These are phyloP conservation scores for Epichloe hybrida DNA, from an alignment of 2,329 filamentous ascomycete genomes.

Conservation along the genomic window DNA sequence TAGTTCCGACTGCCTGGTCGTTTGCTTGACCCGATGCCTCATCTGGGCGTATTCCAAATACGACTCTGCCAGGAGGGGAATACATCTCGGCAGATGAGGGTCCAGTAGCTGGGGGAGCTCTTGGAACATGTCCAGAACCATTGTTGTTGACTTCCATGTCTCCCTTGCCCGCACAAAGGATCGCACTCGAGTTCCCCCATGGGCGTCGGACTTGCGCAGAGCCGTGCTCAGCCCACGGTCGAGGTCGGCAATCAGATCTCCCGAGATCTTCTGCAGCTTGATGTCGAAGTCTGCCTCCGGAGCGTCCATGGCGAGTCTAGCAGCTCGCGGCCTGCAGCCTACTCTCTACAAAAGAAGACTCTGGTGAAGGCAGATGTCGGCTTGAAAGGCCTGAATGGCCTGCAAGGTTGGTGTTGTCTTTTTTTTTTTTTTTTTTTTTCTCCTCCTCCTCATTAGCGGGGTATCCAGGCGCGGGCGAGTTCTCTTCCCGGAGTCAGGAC, in stretches of 20 bases:
- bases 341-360: too few species aligned
- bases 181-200: constrained; percentile 28
- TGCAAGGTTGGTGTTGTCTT: too few species aligned
- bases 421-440: not conserved
- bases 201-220: constrained; percentile 36
- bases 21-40: constrained; percentile 26
- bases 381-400: not conserved
- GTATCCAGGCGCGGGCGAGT: not conserved
- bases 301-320: constrained; percentile 38
- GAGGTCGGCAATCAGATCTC: constrained; percentile 45
- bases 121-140: constrained; percentile 75
- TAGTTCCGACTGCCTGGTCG: constrained; percentile 22
- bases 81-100: constrained; percentile 60
- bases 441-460: not conserved
- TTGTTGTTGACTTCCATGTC: constrained; percentile 31
- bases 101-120: constrained; percentile 95
- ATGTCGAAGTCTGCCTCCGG: constrained; percentile 47
- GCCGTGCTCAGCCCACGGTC: constrained; percentile 38
- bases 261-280: constrained; percentile 46
- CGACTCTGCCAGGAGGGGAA: constrained; percentile 61
- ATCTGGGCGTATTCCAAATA: constrained; percentile 54
- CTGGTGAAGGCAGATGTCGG: not conserved
- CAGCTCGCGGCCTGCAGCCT: not conserved
- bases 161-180: constrained; percentile 37
- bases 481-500: not conserved